Conservation (phyloP, 2,329 filamentous ascomycete species). For the Diaporthe caulivora region DNA sequence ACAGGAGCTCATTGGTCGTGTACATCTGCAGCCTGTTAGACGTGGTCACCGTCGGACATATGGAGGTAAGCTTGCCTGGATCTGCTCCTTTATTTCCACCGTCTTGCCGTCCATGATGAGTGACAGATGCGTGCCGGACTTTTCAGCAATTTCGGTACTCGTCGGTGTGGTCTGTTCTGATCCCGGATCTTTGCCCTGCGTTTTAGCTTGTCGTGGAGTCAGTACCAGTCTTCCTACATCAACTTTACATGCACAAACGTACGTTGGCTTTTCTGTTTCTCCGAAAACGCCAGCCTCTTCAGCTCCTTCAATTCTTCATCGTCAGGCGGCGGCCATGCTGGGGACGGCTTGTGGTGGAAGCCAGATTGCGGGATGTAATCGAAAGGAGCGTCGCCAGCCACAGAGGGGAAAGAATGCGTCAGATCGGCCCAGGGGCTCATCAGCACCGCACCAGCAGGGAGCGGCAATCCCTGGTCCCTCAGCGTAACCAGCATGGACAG, state of each 20-base stretch:
- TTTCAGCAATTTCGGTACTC: slow-evolving; percentile 42
- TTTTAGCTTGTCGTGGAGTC: slow-evolving; percentile 36
- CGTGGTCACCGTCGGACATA: slow-evolving; percentile 3
- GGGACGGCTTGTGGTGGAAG: slow-evolving; percentile 90
- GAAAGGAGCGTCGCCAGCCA: slow-evolving; percentile 76
- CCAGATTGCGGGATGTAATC: slow-evolving; percentile 92
- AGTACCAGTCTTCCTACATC: slow-evolving; percentile 48
- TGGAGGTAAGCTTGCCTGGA: slow-evolving; percentile 72
- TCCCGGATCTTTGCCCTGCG: slow-evolving; percentile 25
- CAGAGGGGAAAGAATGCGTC: slow-evolving; percentile 94
- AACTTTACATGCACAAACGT: background rate
- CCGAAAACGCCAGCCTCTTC: slow-evolving; percentile 57
- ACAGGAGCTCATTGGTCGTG: slow-evolving; percentile 85
- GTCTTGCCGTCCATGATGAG: slow-evolving; percentile 78
- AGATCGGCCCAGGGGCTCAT: slow-evolving; percentile 97
- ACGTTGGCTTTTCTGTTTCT: slow-evolving; percentile 53
- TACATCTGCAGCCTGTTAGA: slow-evolving; percentile 64
- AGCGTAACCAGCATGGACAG: slow-evolving; percentile 83
- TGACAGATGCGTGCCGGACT: slow-evolving; percentile 58
- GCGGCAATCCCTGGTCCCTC: slow-evolving; percentile 83
- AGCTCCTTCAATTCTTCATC: slow-evolving; percentile 76
- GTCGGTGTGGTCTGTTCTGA: slow-evolving; percentile 24
- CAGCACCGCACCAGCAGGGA: slow-evolving; percentile 90
- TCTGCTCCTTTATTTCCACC: slow-evolving; percentile 87
- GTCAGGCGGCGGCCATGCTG: slow-evolving; percentile 93